A percentile compares a stretch with the other conserved stretches of the same genome.
phyloP scores from a whole-genome alignment of 148 eudicot species.

The Fagopyrum tataricum region DNA sequence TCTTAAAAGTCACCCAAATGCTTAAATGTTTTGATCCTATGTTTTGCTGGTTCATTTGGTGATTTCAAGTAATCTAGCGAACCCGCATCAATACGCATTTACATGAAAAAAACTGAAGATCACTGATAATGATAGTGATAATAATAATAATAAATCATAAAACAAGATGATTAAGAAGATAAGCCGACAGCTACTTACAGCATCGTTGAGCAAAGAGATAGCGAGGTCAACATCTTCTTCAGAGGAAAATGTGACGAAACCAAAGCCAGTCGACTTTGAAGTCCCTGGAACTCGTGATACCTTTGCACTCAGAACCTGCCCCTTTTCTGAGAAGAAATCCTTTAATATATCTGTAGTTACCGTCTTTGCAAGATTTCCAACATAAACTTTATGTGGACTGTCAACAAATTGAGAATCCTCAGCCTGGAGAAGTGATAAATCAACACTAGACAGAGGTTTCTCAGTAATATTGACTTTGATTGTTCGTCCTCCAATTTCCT shows the following conservation, averaged over 20 bases:
- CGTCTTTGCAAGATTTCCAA: constrained; percentile 85
- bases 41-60: background rate
- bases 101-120: background rate
- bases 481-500: constrained; percentile 82
- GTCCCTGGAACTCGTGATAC: constrained; percentile 84
- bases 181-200: constrained; percentile 38
- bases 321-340: constrained; percentile 71
- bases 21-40: background rate
- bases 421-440: constrained; percentile 34
- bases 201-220: constrained; percentile 63
- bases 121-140: background rate
- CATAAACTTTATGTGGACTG: constrained; percentile 82
- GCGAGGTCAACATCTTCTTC: constrained; percentile 88
- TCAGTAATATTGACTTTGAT: constrained; percentile 89
- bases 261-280: constrained; percentile 78
- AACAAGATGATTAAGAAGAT: background rate
- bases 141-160: background rate
- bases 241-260: constrained; percentile 84
- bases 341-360: constrained; percentile 67
- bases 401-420: constrained; percentile 80
- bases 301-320: constrained; percentile 79
- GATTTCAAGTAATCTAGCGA: background rate
- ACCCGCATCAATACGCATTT: background rate
- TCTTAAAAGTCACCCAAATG: background rate
- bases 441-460: constrained; percentile 50